Evolutionary conservation across 306 rosid species (phyloP).

Genomic region (Rosa multiflora): DNA sequence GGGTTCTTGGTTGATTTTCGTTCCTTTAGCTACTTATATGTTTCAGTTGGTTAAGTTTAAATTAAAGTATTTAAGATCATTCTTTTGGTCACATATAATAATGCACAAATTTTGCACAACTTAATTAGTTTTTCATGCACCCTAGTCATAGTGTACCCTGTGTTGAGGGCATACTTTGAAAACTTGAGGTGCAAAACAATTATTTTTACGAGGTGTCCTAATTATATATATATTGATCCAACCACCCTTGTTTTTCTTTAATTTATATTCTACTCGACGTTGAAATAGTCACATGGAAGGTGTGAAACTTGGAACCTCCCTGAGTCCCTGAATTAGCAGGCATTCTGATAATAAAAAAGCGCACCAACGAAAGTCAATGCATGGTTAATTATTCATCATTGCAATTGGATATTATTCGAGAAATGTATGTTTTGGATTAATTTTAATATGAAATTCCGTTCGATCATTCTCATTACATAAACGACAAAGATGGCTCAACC

Average conservation of each 20-base stretch:
- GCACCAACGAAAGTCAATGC: background rate
- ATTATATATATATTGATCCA: background rate
- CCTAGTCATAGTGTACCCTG: too few species aligned
- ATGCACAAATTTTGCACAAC: too few species aligned
- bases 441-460: background rate
- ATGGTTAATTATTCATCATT: background rate
- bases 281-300: background rate
- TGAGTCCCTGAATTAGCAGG: background rate
- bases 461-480: background rate
- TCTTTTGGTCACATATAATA: background rate
- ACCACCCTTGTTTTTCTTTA: background rate
- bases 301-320: background rate
- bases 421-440: background rate
- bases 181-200: background rate
- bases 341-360: background rate
- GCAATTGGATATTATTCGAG: background rate
- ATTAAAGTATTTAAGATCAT: too few species aligned
- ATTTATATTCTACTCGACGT: background rate
- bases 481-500: background rate
- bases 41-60: too few species aligned
- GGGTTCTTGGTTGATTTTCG: too few species aligned
- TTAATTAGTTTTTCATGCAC: background rate
- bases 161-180: too few species aligned
- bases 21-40: too few species aligned
- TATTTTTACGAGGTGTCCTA: background rate